Conservation (phyloP, 2,329 filamentous ascomycete genomes). For the Trichoderma breve region DNA sequence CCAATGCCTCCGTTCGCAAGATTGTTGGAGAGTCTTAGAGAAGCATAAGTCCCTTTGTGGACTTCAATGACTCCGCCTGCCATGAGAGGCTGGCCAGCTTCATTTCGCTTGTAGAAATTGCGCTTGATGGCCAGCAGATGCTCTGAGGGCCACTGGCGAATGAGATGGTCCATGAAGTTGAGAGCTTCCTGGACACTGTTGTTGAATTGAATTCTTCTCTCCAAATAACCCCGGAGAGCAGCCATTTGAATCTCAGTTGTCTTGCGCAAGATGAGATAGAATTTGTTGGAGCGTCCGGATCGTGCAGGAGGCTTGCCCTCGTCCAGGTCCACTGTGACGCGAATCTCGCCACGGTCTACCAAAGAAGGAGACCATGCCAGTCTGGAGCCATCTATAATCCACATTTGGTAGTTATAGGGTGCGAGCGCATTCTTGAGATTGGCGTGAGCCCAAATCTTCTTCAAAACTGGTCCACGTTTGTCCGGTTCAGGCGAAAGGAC, state of each 20-base stretch:
- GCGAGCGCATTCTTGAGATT: conserved; percentile 56
- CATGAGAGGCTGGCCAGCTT: conserved; percentile 54
- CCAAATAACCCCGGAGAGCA: conserved; percentile 64
- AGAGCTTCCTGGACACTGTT: conserved; percentile 72
- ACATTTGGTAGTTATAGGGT: conserved; percentile 44
- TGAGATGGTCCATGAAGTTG: conserved; percentile 86
- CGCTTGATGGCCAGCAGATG: conserved; percentile 71
- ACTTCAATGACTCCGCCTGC: conserved; percentile 62
- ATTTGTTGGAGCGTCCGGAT: conserved; percentile 44
- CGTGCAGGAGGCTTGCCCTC: conserved; percentile 51
- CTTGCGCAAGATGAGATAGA: conserved; percentile 60
- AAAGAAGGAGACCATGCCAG: conserved; percentile 68
- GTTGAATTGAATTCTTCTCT: conserved; percentile 58
- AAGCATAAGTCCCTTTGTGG: conserved; percentile 86
- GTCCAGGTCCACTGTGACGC: conserved; percentile 70
- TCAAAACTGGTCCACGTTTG: conserved; percentile 62
- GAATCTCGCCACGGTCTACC: conserved; percentile 48
- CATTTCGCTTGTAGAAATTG: conserved; percentile 68
- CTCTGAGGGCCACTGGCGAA: conserved; percentile 75
- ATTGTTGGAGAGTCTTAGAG: conserved; percentile 69
- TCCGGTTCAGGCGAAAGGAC: conserved; percentile 60
- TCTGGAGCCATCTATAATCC: conserved; percentile 80
- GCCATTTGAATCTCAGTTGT: conserved; percentile 69
- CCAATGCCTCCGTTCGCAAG: conserved; percentile 51
- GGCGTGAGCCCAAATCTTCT: conserved; percentile 72